Base-by-base conservation (phyloP, 495 filamentous ascomycete species). In the Trichocladium uniseriatum region DNA sequence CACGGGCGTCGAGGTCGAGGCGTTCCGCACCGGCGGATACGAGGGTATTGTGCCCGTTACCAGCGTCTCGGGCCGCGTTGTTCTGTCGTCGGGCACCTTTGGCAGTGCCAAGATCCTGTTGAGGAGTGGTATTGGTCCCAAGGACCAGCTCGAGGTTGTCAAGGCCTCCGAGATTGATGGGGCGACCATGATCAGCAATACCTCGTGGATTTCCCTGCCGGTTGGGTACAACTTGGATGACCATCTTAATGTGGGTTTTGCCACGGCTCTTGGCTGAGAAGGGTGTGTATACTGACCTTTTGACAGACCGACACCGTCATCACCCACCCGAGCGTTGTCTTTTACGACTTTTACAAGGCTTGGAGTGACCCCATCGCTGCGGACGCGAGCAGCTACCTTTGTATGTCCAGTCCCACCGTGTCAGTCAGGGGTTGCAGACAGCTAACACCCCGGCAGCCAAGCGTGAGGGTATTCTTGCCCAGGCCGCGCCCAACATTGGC, bases 151-250 rank as follows among this genome's bases (percentile, higher is more conserved):
- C 15, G 64, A 71, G 38, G 55, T 79, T 8, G 77, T 82, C 29
- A 69, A 76, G 52, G 60, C 62, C 44, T 76, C 74, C 3, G 64
- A 67, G 20, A 55, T 69, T 1, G 72, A 78, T 44, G 77, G 80
- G 16, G 61, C 76, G 7, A 69, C 63, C n/a, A 72, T 81, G 70
- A 72, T 79, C 51, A 62, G 51, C 45, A 66, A 60, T 38, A 54
- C 62, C 1, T 56, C 78, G 15, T 88, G 84, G 84, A 83, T 90
- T 58, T 69, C 79, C 52, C 70, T 86, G 14, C 85, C 86, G 18
- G 84, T 90, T 16, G 85, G 86, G 20, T 74, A 83, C 57, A 86
- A 85, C 58, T 62, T 88, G 36, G 77, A 80, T 51, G 85, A 89
- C 60, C 84, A 90, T 63, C 71, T 79, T 49, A 84, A 86, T 63